A percentile compares a stretch with the other conserved stretches of the same genome.
These are phyloP conservation scores for Rhododendron henanense DNA, from an alignment of 148 eudicot genomes.

Conservation along the genomic window DNA sequence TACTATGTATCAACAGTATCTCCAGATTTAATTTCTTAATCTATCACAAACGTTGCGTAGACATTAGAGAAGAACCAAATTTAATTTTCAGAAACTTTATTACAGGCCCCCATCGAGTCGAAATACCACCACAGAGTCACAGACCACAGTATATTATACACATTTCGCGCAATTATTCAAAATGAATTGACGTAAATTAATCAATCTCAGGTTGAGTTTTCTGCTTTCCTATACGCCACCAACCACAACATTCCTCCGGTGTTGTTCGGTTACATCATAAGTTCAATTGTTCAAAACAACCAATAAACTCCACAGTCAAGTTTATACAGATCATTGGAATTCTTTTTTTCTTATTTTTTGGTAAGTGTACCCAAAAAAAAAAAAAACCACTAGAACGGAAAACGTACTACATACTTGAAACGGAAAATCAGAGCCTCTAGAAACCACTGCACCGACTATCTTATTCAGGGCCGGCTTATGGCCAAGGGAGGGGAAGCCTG, in stretches of 20 bases:
- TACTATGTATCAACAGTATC: too few relatives aligned
- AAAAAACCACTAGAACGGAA: not conserved
- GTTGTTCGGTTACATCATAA: not conserved
- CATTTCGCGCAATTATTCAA: not conserved
- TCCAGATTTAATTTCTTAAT: too few relatives aligned
- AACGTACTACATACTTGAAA: not conserved
- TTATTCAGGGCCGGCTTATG: too few relatives aligned
- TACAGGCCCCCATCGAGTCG: too few relatives aligned
- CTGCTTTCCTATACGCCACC: not conserved
- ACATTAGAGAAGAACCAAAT: too few relatives aligned
- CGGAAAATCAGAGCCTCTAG: not conserved
- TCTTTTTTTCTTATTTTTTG: not conserved
- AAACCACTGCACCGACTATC: slow-evolving; percentile 1
- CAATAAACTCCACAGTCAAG: not conserved
- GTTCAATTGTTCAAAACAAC: not conserved
- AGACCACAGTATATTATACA: not conserved
- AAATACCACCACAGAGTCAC: not conserved
- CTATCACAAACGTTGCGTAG: too few relatives aligned
- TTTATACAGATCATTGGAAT: not conserved
- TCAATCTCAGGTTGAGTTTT: not conserved
- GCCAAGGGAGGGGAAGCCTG: too few relatives aligned
- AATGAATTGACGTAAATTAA: not conserved
- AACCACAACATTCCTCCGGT: not conserved
- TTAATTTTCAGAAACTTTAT: too few relatives aligned
- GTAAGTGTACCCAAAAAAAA: too few relatives aligned